phyloP scores from a whole-genome alignment of 345 rosid species.

The Tarenaya hassleriana region DNA sequence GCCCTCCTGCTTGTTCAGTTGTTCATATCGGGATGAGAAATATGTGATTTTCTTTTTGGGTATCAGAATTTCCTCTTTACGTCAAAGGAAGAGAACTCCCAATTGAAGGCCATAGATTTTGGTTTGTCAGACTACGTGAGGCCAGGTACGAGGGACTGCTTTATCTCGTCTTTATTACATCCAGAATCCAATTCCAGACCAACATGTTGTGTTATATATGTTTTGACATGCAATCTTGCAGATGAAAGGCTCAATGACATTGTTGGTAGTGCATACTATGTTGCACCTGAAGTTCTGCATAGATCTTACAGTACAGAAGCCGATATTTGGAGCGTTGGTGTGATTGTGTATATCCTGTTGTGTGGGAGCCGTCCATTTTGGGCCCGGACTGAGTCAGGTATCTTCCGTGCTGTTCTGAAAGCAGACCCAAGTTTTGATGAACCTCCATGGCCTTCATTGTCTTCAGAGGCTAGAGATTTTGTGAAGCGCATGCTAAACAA shows the following conservation, averaged over 20 bases:
- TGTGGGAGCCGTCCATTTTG: conserved; percentile 99
- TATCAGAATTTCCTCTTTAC: conserved; percentile 84
- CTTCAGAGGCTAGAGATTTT: conserved; percentile 86
- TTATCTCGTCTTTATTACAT: conserved; percentile 37
- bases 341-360: conserved; percentile 81
- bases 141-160: conserved; percentile 67
- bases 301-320: conserved; percentile 90
- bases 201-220: background rate
- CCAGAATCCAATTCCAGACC: background rate
- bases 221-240: conserved; percentile 28
- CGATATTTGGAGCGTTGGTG: conserved; percentile 97
- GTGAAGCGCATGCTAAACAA: conserved; percentile 76
- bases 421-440: conserved; percentile 93
- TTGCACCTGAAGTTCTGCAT: conserved; percentile 96
- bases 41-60: too few relatives aligned
- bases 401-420: conserved; percentile 86
- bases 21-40: too few relatives aligned
- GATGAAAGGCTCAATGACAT: conserved; percentile 96
- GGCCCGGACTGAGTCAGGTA: conserved; percentile 94
- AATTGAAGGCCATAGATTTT: conserved; percentile 88
- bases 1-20: too few relatives aligned
- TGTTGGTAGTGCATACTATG: conserved; percentile 94
- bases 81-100: conserved; percentile 72
- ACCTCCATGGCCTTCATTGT: conserved; percentile 82
- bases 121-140: conserved; percentile 94